These are phyloP conservation scores for Stagonosporopsis rhizophila DNA, from an alignment of 2,329 filamentous ascomycete species.

Conservation along the genomic window DNA sequence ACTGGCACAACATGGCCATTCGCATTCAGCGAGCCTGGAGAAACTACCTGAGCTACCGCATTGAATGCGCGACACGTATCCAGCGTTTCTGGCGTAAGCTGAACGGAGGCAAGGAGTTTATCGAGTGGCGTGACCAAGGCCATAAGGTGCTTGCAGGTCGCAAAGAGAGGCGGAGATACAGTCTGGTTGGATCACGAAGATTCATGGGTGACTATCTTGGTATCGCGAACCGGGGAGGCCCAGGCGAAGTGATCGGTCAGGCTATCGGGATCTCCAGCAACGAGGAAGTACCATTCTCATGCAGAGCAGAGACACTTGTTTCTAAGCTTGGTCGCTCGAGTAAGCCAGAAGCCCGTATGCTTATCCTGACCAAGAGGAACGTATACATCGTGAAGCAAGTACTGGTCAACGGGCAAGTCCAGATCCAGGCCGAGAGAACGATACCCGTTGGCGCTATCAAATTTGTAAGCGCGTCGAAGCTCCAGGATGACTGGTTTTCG, in stretches of 20 bases:
- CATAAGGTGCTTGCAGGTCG: constrained; percentile 80
- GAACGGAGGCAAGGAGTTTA: constrained; percentile 85
- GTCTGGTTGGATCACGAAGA: constrained; percentile 85
- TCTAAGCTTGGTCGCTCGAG: constrained; percentile 96
- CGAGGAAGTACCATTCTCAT: constrained; percentile 86
- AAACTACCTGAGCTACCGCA: constrained; percentile 90
- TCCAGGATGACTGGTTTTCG: constrained; percentile 97
- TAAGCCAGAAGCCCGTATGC: constrained; percentile 84
- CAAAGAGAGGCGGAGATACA: constrained; percentile 91
- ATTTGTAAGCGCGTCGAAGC: constrained; percentile 78
- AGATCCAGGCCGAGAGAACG: constrained; percentile 81
- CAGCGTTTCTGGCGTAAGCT: constrained; percentile 96
- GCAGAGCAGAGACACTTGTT: constrained; percentile 86
- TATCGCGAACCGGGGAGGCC: constrained; percentile 78
- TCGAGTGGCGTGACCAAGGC: constrained; percentile 86
- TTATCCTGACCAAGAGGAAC: constrained; percentile 84
- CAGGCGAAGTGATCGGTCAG: constrained; percentile 80
- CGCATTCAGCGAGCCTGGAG: constrained; percentile 97
- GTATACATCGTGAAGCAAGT: constrained; percentile 89
- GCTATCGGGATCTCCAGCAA: constrained; percentile 73
- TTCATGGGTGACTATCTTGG: constrained; percentile 97
- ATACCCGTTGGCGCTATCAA: constrained; percentile 89
- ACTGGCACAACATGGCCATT: constrained; percentile 99
- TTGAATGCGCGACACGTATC: constrained; percentile 90
- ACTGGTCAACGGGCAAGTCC: constrained; percentile 79